Base-by-base conservation (phyloP, 176 grass and related monocot species). In the Oryza punctata region DNA sequence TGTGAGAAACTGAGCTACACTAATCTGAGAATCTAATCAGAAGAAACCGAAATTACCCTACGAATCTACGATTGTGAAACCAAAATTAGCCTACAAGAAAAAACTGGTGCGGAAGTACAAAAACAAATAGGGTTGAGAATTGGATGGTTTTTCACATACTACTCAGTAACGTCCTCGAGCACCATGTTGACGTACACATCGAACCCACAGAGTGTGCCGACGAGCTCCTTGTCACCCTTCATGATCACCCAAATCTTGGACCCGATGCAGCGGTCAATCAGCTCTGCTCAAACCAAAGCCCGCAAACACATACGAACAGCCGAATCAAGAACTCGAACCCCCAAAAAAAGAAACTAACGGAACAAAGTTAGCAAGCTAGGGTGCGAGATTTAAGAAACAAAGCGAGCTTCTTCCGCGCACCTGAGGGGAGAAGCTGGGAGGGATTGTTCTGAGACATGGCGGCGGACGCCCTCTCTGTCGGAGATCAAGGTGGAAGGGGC, bases 231-330 rank as follows among this genome's bases (percentile, higher is more conserved):
- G 81, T 99, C 96, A 1, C 96, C 96, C 85, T 96, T 99, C 93
- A 99, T 99, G 78, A 99, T 99, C 61, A 99, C 96, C 96, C 96
- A 99, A 71, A 99, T 99, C 91, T 96, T 99, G 77, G 93, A 99
- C 30, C 96, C 96, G 78, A 99, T 96, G 85, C 96, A 99, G 24
- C 96, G 85, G 78, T 99, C 96, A 35, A 99, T 99, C 82, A 99
- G 76, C 91, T 96, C 96, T 98, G 63, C 73, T 33, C 82, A 25
- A 5, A 33, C 28, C 41, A 65, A 45, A 24, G 2, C 49, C 10
- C 45, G 19, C 44, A 33, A 77, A 11, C 14, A 43, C 13, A 11
- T 9, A 10, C 0, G 47, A 67, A 28, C 61, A 69, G 2, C 2
- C 15, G 33, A 75, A 11, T 78, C n/a, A 76, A n/a, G 2, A 40